Conservation (phyloP, 2,329 filamentous ascomycete genomes). For the Sarocladium strictum region DNA sequence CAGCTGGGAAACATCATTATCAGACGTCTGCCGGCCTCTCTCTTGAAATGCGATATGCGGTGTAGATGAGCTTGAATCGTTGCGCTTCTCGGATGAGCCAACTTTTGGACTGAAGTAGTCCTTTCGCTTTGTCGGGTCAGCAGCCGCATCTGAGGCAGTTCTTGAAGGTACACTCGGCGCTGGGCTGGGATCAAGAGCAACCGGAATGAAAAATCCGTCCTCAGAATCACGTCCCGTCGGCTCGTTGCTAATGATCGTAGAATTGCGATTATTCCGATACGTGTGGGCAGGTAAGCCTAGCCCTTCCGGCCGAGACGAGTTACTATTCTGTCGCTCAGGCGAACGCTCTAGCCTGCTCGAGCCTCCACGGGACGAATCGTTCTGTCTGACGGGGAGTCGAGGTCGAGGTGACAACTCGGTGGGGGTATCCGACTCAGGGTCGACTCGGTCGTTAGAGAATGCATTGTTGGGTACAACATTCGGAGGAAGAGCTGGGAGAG, state of each 20-base stretch:
- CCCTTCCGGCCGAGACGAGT: constrained; percentile 43
- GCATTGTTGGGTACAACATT: constrained; percentile 59
- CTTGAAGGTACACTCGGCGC: constrained; percentile 48
- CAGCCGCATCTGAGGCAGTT: constrained; percentile 41
- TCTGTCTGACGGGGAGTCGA: constrained; percentile 39
- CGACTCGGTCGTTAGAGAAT: constrained; percentile 54
- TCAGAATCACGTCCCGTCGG: constrained; percentile 45
- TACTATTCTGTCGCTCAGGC: constrained; percentile 43
- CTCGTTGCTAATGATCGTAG: constrained; percentile 53
- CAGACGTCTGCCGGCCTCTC: constrained; percentile 59
- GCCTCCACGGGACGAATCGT: constrained; percentile 50
- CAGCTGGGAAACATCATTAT: constrained; percentile 48
- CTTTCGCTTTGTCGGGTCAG: constrained; percentile 39
- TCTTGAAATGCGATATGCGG: constrained; percentile 93
- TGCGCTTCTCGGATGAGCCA: constrained; percentile 37
- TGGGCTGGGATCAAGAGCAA: constrained; percentile 66
- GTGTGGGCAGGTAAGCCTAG: constrained; percentile 67
- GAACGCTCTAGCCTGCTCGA: constrained; percentile 48
- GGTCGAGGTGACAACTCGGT: constrained; percentile 64
- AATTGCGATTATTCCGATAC: constrained; percentile 74
- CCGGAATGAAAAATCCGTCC: constrained; percentile 70
- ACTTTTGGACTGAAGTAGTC: constrained; percentile 54
- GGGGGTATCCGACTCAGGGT: constrained; percentile 59
- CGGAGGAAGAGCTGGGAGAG: constrained; percentile 81
- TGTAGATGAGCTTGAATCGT: constrained; percentile 49